Evolutionary conservation across 2,329 filamentous ascomycete genomes (phyloP).

Genomic region (Aureobasidium uvarum): DNA sequence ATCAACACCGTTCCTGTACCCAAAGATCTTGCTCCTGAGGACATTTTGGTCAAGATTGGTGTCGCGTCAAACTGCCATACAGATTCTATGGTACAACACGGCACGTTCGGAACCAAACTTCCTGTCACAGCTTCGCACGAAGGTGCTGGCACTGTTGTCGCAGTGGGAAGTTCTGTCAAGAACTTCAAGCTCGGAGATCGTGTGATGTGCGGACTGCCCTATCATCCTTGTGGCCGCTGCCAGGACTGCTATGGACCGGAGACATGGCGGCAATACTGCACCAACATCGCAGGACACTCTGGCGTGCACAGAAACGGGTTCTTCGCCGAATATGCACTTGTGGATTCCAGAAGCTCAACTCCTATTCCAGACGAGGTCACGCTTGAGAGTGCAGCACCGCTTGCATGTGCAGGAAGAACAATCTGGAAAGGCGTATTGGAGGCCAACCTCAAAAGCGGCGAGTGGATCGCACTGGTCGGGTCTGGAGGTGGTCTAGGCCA

Average conservation of each 20-base stretch:
- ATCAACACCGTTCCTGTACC: constrained; percentile 53
- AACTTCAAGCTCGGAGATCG: constrained; percentile 52
- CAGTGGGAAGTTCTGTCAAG: constrained; percentile 44
- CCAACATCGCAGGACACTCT: constrained; percentile 45
- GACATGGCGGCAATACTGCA: constrained; percentile 55
- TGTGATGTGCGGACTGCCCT: constrained; percentile 56
- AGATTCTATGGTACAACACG: constrained; percentile 56
- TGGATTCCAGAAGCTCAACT: constrained; percentile 50
- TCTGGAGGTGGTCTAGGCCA: constrained; percentile 53
- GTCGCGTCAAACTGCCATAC: constrained; percentile 64
- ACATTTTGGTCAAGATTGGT: constrained; percentile 61
- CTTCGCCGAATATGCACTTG: constrained; percentile 57
- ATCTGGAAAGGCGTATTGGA: constrained; percentile 50
- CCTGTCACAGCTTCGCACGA: constrained; percentile 59
- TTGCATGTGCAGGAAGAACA: constrained; percentile 57
- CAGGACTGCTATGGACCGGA: constrained; percentile 53
- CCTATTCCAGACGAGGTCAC: constrained; percentile 51
- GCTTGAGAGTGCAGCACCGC: constrained; percentile 54
- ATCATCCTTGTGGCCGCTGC: constrained; percentile 56
- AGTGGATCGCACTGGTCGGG: constrained; percentile 44
- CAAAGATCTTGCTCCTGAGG: constrained; percentile 47
- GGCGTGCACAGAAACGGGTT: constrained; percentile 55
- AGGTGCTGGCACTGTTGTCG: constrained; percentile 56
- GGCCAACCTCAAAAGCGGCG: constrained; percentile 42
- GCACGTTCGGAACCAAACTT: constrained; percentile 50